Percentiles rank a stretch among this genome's conserved stretches.
These are phyloP conservation scores for Penicillium coprophilum DNA, from an alignment of 495 filamentous ascomycete species.

Conservation along the genomic window DNA sequence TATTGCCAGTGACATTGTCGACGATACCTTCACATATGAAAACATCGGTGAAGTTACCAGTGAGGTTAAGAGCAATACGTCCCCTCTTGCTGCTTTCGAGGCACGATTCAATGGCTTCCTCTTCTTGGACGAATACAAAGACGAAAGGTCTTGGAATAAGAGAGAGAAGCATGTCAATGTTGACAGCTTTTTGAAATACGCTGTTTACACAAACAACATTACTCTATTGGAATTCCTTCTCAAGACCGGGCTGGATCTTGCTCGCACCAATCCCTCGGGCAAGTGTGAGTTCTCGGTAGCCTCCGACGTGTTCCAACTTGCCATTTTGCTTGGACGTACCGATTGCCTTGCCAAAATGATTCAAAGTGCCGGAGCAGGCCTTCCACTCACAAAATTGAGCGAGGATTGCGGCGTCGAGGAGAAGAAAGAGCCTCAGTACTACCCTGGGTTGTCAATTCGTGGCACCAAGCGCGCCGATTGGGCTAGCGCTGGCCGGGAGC, in stretches of 20 bases:
- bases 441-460: slow-evolving; percentile 69
- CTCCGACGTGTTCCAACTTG: slow-evolving; percentile 31
- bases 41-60: slow-evolving; percentile 63
- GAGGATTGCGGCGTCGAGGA: slow-evolving; percentile 55
- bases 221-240: slow-evolving; percentile 47
- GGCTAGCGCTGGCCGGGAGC: slow-evolving; percentile 54
- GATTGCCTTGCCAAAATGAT: slow-evolving; percentile 52
- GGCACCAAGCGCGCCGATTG: slow-evolving; percentile 67
- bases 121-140: slow-evolving; percentile 29
- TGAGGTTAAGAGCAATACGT: slow-evolving; percentile 58
- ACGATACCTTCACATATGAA: slow-evolving; percentile 67
- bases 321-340: slow-evolving; percentile 44
- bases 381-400: slow-evolving; percentile 63
- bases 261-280: slow-evolving; percentile 19
- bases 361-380: slow-evolving; percentile 56
- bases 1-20: slow-evolving; percentile 47
- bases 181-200: slow-evolving; percentile 30
- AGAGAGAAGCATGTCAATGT: background rate
- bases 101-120: slow-evolving; percentile 28
- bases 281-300: slow-evolving; percentile 24
- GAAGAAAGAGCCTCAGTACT: slow-evolving; percentile 61
- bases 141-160: background rate
- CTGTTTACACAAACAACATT: slow-evolving; percentile 39
- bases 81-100: slow-evolving; percentile 48
- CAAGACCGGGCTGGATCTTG: slow-evolving; percentile 35